These are phyloP conservation scores for Pseudocercospora crystallina DNA, from an alignment of 2,329 filamentous ascomycete genomes.

Conservation along the genomic window DNA sequence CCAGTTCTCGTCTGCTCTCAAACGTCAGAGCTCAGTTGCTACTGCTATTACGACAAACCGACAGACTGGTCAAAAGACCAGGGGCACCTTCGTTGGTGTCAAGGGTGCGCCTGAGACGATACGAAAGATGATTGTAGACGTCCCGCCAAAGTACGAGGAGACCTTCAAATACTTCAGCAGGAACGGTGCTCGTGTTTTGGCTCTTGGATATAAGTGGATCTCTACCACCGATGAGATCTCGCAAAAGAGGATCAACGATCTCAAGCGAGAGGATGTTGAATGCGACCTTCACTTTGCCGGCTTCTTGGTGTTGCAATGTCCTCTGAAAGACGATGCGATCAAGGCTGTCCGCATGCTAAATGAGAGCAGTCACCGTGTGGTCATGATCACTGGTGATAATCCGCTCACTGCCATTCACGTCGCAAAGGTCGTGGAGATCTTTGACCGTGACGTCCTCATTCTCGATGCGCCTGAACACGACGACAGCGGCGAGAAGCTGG, in stretches of 20 bases:
- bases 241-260: slow-evolving; percentile 81
- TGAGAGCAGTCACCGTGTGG: slow-evolving; percentile 95
- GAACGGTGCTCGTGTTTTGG: slow-evolving; percentile 90
- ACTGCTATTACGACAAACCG: slow-evolving; percentile 72
- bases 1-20: slow-evolving; percentile 95
- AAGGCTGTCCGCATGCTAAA: slow-evolving; percentile 95
- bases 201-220: slow-evolving; percentile 90
- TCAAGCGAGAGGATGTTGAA: slow-evolving; percentile 92
- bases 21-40: slow-evolving; percentile 92
- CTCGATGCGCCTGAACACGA: slow-evolving; percentile 93
- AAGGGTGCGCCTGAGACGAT: slow-evolving; percentile 98
- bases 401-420: slow-evolving; percentile 95
- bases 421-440: slow-evolving; percentile 92
- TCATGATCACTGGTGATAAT: slow-evolving; percentile 99
- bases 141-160: slow-evolving; percentile 89
- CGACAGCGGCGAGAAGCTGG: slow-evolving; percentile 72
- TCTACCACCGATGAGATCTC: slow-evolving; percentile 78
- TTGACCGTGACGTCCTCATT: slow-evolving; percentile 92
- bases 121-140: slow-evolving; percentile 80
- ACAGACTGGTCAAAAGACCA: slow-evolving; percentile 71
- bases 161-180: slow-evolving; percentile 98
- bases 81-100: slow-evolving; percentile 87
- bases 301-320: slow-evolving; percentile 92
- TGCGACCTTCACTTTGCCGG: slow-evolving; percentile 82
- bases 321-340: slow-evolving; percentile 93